Percentiles rank a stretch among this genome's conserved stretches.
Evolutionary conservation across 2,329 filamentous ascomycete species (phyloP).

Genomic region (Penicillium sp.): DNA sequence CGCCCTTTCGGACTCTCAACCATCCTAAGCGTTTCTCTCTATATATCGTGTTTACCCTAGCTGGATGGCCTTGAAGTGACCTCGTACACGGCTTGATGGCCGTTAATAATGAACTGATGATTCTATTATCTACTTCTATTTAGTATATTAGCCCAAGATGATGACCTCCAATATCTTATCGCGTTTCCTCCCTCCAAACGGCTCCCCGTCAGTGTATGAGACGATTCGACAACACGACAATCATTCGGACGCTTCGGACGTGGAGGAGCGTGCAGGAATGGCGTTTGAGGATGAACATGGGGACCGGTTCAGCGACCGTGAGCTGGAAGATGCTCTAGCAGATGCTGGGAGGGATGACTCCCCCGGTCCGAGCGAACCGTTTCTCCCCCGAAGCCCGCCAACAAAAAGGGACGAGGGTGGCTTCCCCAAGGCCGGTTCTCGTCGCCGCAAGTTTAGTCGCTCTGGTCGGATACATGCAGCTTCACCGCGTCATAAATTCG

Average conservation of each 20-base stretch:
- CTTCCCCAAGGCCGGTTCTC: slow-evolving; percentile 17
- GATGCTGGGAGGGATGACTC: too few relatives aligned
- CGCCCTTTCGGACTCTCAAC: too few relatives aligned
- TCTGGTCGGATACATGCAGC: slow-evolving; percentile 26
- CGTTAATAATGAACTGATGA: too few relatives aligned
- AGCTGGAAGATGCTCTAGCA: slow-evolving; percentile 49
- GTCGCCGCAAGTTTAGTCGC: slow-evolving; percentile 24
- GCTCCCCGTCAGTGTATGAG: slow-evolving; percentile 44
- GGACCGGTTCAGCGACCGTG: slow-evolving; percentile 47
- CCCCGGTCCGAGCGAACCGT: too few relatives aligned
- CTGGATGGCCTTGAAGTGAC: too few relatives aligned
- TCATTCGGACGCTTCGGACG: slow-evolving; percentile 39
- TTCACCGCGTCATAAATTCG: slow-evolving; percentile 29
- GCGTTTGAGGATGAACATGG: slow-evolving; percentile 42
- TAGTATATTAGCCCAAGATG: slow-evolving; percentile 25
- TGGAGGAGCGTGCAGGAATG: slow-evolving; percentile 41
- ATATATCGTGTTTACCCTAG: too few relatives aligned
- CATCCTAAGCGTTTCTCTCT: too few relatives aligned
- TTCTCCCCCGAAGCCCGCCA: too few relatives aligned
- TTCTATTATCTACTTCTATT: too few relatives aligned
- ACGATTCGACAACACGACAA: slow-evolving; percentile 41
- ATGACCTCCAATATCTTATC: slow-evolving; percentile 38
- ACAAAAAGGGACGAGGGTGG: too few relatives aligned
- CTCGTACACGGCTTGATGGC: too few relatives aligned
- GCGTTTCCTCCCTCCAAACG: slow-evolving; percentile 41